Conservation (phyloP, 2,329 filamentous ascomycete species). For the Tothia fuscella region DNA sequence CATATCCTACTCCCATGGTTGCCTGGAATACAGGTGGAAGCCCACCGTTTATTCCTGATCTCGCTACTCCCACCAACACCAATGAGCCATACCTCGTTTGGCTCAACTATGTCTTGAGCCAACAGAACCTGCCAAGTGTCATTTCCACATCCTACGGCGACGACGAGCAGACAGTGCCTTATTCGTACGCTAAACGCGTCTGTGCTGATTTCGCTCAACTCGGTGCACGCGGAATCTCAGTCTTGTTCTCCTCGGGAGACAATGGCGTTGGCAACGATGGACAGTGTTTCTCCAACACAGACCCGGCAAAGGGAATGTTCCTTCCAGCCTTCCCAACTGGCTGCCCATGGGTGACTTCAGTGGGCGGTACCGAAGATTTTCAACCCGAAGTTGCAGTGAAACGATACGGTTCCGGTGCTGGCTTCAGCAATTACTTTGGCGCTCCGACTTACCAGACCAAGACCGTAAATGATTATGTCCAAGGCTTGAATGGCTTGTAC, state of each 20-base stretch:
- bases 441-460: slow-evolving; percentile 13
- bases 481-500: not conserved
- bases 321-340: slow-evolving; percentile 34
- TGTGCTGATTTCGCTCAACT: slow-evolving; percentile 29
- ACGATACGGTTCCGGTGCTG: slow-evolving; percentile 19
- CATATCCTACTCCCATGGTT: slow-evolving; percentile 10
- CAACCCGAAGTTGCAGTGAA: slow-evolving; percentile 18
- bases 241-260: slow-evolving; percentile 29
- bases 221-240: slow-evolving; percentile 27
- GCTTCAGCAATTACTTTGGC: slow-evolving; percentile 33
- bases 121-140: slow-evolving; percentile 25
- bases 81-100: slow-evolving; percentile 36
- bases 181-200: slow-evolving; percentile 25
- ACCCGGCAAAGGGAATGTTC: slow-evolving; percentile 25
- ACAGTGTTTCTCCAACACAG: slow-evolving; percentile 33
- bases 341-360: slow-evolving; percentile 36
- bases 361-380: slow-evolving; percentile 22
- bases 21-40: slow-evolving; percentile 6
- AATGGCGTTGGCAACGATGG: slow-evolving; percentile 21
- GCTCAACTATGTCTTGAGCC: slow-evolving; percentile 24
- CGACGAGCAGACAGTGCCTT: slow-evolving; percentile 27
- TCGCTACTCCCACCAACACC: slow-evolving; percentile 21
- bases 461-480: slow-evolving; percentile 3
- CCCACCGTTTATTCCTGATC: slow-evolving; percentile 1
- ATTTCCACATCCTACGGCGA: slow-evolving; percentile 29